Conservation (phyloP, 2,329 filamentous ascomycete species). For the Lachnellula subtilissima region DNA sequence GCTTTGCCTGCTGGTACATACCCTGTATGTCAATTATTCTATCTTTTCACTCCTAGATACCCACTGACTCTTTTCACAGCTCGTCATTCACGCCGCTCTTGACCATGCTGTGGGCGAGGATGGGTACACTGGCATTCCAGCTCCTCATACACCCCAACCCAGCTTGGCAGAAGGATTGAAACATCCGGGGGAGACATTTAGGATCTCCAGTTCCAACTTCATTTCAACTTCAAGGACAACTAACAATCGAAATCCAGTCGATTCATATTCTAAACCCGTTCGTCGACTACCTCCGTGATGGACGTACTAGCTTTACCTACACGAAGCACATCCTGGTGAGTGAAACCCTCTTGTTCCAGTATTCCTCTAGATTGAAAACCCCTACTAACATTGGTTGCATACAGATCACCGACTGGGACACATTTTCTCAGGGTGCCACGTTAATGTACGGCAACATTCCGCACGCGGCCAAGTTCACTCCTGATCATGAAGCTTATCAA, state of each 20-base stretch:
- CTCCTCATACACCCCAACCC: too few relatives aligned
- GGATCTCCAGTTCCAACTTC: background rate
- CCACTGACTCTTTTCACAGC: conserved; percentile 2
- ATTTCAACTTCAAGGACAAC: background rate
- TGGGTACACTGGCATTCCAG: conserved; percentile 5
- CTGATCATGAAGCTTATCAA: background rate
- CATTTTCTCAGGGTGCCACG: conserved; percentile 33
- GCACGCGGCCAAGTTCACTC: background rate
- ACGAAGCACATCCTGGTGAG: conserved; percentile 43
- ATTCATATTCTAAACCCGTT: conserved; percentile 52
- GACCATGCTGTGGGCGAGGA: conserved; percentile 20
- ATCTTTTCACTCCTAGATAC: background rate
- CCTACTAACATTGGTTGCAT: too few relatives aligned
- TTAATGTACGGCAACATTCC: conserved; percentile 38
- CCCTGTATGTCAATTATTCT: conserved; percentile 34
- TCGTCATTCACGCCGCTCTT: conserved; percentile 14
- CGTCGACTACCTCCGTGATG: conserved; percentile 47
- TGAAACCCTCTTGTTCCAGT: too few relatives aligned
- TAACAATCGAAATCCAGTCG: conserved; percentile 33
- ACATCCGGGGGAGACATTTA: too few relatives aligned
- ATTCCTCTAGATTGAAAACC: too few relatives aligned
- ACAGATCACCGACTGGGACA: conserved; percentile 37
- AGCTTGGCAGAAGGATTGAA: too few relatives aligned
- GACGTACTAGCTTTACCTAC: conserved; percentile 48
- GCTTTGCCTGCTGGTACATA: conserved; percentile 48